Evolutionary conservation across 176 grass and related monocot genomes (phyloP), one percentile per base, ranked within the genome.

Genomic region (Metroxylon sagu): DNA sequence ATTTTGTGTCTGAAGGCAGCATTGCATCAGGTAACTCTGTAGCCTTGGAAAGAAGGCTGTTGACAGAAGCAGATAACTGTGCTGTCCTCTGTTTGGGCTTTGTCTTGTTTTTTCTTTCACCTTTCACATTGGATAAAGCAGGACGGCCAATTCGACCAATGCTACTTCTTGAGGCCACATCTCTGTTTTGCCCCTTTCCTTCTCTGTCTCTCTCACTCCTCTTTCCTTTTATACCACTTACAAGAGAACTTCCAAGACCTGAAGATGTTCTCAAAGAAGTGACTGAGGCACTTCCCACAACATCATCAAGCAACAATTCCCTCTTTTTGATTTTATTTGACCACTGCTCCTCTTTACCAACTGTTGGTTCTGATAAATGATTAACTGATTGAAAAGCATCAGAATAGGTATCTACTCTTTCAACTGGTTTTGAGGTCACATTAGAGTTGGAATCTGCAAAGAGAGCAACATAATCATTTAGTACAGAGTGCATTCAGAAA

Each of bases 281-380:
- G 54, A 82, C 79, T 16, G 90, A 80, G 59, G 85, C 80, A 78
- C 83, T 89, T 52, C 79, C 85, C 54, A 88, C 84, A 61, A 89
- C 85, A 48, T 89, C 82, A 54, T 95, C 90, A 3, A 95, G 82
- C 65, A 89, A 70, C 26, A 86, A 31, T 78, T 89, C 85, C 70
- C 83, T 85, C 77, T 89, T 83, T 76, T 95, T 95, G 19, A 89
- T 73, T 56, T 81, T 85, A 75, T 85, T 83, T 62, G 90, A 81
- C 90, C 90, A 85, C 26, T 79, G 81, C 58, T 95, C 85, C 54
- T 95, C 90, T 78, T 82, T 95, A 14, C 50, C 59, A 67, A 83
- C 68, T 71, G 82, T 60, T 59, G 74, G 50, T 35, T 89, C 85
- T 3, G 67, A 39, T 50, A 77, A 29, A 54, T 87, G 79, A 64